Base-by-base conservation (phyloP, 495 filamentous ascomycete genomes). In the Aspergillus haitiensis region DNA sequence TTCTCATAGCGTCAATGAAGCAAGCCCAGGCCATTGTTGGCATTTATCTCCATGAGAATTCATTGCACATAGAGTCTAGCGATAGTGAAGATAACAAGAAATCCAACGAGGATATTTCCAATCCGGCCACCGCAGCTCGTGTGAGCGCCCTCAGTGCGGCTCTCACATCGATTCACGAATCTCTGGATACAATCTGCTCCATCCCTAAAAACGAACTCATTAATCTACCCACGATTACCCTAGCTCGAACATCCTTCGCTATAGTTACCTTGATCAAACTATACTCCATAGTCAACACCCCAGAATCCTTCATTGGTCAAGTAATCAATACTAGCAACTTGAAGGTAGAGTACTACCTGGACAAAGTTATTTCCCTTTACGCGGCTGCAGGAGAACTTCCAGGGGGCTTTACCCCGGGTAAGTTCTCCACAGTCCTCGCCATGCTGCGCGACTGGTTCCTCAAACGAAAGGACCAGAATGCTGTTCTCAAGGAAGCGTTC, bases 201-300 rank as follows among this genome's bases (percentile, higher is more conserved):
- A 78, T 92, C 40, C 83, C 85, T 42, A 69, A 82, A n/a, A 72
- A 78, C 2, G 80, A 76, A 11, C 79, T 97, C 40, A 81, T 87
- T 56, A 86, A 78, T 13, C 68, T 97, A 11, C 92, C 93, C 8
- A 87, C 94, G 3, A 84, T 90, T 61, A 84, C 83, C 49, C 85
- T 90, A 63, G 89, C 93, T 44, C 87, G 92, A 12, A 84, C 90
- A 40, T 84, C 89, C 33, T 96, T 94, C 61, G 88, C 91, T 6
- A 82, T 88, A 18, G 86, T 97, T n/a, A 84, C 92, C 15, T 72
- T 97, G 15, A 91, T 96, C 69, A 97, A 95, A 66, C 83, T 97
- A 60, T 91, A 91, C 71, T 89, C 91, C 51, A 86, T 90, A 3
- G 86, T 90, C 9, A 85, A 82, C 11, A 79, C 84, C 10, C 81